Evolutionary conservation across 2,329 filamentous ascomycete species (phyloP), one percentile per base, ranked within the genome.

Genomic region (Alternaria metachromatica): DNA sequence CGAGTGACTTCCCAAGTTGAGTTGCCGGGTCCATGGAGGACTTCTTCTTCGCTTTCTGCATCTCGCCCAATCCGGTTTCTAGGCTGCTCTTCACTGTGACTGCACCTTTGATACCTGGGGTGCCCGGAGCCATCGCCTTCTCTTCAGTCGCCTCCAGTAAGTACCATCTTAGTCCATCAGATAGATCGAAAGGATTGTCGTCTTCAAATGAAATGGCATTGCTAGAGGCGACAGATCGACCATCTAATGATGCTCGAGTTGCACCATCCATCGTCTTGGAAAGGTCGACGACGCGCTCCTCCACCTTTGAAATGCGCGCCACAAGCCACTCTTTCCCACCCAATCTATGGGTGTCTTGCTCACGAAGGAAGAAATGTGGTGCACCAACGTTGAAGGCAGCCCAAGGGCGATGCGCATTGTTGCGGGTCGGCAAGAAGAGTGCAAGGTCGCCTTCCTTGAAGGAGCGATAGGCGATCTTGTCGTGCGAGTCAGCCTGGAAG

Each of bases 351-450:
- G 87, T 87, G 72, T 98, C 95, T 78, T 96, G 92, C 80, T 99
- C 96, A 37, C 94, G 92, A 3, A 99, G 86, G 82, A 99, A 99
- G 82, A 96, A 98, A 79, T 99, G 96, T 9, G 96, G 96, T 64
- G 95, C 97, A 1, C 94, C 95, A 30, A 99, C 92, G 74, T 99
- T 99, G 86, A 99, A 99, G 1, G 96, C 96, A 6, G 96, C 96
- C 96, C 96, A 99, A 1, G 96, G 95, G 15, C 95, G 92, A 5
- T 94, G 96, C 41, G 92, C 92, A 80, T 98, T 94, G 77, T 97
- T 98, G 37, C 95, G 87, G 0, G 96, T 99, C 0, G 96, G 96
- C 44, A 99, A 83, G 83, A 99, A 99, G 3, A 99, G 82, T 12
- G 95, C 96, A 13, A 99, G 86, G 76, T 99, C 96, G 8, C 96